A percentile compares a stretch with the other conserved stretches of the same genome.
Evolutionary conservation across 169 alveolate species (phyloP).

Genomic region (Plasmodium cynomolgi): DNA sequence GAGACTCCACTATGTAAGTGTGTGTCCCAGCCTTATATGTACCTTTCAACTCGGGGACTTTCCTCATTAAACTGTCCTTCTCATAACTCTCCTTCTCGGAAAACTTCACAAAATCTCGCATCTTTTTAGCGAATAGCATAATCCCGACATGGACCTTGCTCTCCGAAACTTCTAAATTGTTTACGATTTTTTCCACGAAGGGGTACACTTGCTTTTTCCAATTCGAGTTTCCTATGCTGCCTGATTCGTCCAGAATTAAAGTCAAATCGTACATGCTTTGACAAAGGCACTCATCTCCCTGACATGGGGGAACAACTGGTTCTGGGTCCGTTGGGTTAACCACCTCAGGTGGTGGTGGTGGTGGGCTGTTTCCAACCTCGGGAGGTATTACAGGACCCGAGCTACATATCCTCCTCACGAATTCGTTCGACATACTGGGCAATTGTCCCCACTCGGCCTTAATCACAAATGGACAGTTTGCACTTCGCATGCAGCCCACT

Average conservation of each 20-base stretch:
- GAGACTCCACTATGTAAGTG: slow-evolving; percentile 52
- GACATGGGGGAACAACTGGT: slow-evolving; percentile 6
- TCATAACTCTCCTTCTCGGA: slow-evolving; percentile 56
- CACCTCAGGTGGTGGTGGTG: slow-evolving; percentile 14
- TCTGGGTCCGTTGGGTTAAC: slow-evolving; percentile 1
- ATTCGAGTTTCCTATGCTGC: slow-evolving; percentile 28
- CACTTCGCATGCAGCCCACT: slow-evolving; percentile 24
- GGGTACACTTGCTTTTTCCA: slow-evolving; percentile 55
- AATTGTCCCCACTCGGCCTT: slow-evolving; percentile 54
- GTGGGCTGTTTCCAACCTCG: neutral
- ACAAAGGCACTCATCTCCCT: slow-evolving; percentile 62
- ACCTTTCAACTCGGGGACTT: neutral
- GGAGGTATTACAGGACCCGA: slow-evolving; percentile 26
- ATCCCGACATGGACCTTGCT: slow-evolving; percentile 42
- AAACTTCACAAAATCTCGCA: slow-evolving; percentile 57
- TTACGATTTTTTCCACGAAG: slow-evolving; percentile 6
- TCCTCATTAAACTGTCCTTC: slow-evolving; percentile 3
- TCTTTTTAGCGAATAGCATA: slow-evolving; percentile 30
- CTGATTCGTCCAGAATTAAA: slow-evolving; percentile 65
- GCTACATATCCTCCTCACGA: slow-evolving; percentile 43
- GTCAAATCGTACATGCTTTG: slow-evolving; percentile 56
- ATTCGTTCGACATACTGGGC: neutral
- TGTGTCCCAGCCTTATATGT: slow-evolving; percentile 43
- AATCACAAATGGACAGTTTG: slow-evolving; percentile 40
- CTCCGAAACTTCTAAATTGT: slow-evolving; percentile 29